Evolutionary conservation across 305 asterid genomes (phyloP).

Genomic region (Caryopteris hybrid): DNA sequence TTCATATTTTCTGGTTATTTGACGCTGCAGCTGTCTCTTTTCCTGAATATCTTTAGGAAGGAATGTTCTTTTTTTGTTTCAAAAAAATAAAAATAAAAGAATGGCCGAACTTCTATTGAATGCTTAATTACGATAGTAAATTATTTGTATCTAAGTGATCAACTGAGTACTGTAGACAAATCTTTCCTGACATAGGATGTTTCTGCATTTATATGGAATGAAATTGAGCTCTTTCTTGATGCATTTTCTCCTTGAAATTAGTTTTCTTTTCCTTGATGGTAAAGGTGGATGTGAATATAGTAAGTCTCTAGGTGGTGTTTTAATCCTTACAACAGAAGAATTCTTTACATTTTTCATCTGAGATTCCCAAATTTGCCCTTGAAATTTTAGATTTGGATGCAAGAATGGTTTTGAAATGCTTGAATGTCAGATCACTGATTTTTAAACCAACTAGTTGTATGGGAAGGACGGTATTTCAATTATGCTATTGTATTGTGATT

Average conservation of each 20-base stretch:
- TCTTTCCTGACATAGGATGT: neutral
- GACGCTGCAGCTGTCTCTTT: neutral
- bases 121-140: neutral
- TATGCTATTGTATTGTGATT: neutral
- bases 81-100: neutral
- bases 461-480: neutral
- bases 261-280: neutral
- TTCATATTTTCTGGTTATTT: constrained; percentile 14
- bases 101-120: neutral
- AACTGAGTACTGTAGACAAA: neutral
- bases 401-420: neutral
- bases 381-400: neutral
- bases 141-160: neutral
- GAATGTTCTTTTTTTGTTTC: too few species aligned
- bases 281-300: neutral
- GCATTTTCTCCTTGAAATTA: neutral
- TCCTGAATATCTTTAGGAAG: neutral
- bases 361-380: neutral
- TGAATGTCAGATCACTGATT: neutral
- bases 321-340: neutral
- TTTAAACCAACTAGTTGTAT: neutral
- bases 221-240: neutral
- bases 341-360: neutral
- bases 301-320: neutral
- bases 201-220: neutral